Evolutionary conservation across 306 rosid species (phyloP).

Genomic region (Glycine tomentella): DNA sequence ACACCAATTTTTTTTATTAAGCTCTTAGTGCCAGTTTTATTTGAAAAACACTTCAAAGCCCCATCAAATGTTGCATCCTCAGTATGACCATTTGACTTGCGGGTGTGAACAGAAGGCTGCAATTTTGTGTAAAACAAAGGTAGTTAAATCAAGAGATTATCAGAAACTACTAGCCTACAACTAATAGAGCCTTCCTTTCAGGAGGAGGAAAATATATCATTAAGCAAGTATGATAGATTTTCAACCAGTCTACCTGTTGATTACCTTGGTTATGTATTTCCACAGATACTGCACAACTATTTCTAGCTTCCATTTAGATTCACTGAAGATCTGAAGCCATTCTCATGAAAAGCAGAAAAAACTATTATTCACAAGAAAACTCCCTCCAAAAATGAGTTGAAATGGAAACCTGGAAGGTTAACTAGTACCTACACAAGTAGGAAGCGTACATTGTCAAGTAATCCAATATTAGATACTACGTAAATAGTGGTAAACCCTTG

Average conservation of each 20-base stretch:
- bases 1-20: slow-evolving; percentile 69
- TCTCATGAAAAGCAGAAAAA: slow-evolving; percentile 45
- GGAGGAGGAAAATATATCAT: no score
- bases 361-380: slow-evolving; percentile 36
- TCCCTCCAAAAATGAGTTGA: slow-evolving; percentile 28
- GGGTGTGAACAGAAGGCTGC: slow-evolving; percentile 87
- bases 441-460: background rate
- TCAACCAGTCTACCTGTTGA: slow-evolving; percentile 22
- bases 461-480: background rate
- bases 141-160: slow-evolving; percentile 29
- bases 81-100: slow-evolving; percentile 58
- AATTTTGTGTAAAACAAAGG: slow-evolving; percentile 31
- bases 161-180: background rate
- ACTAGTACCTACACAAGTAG: slow-evolving; percentile 18
- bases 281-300: slow-evolving; percentile 72
- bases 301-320: slow-evolving; percentile 88
- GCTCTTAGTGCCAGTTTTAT: slow-evolving; percentile 62
- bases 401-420: slow-evolving; percentile 27
- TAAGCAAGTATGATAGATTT: slow-evolving; percentile 10
- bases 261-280: slow-evolving; percentile 84
- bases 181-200: slow-evolving; percentile 13
- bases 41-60: slow-evolving; percentile 78
- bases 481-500: slow-evolving; percentile 12
- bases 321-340: slow-evolving; percentile 63
- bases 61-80: slow-evolving; percentile 69